Percentiles rank a stretch among this genome's conserved stretches.
Conservation (phyloP, 805 yeast species). For the Ogataea henricii region DNA sequence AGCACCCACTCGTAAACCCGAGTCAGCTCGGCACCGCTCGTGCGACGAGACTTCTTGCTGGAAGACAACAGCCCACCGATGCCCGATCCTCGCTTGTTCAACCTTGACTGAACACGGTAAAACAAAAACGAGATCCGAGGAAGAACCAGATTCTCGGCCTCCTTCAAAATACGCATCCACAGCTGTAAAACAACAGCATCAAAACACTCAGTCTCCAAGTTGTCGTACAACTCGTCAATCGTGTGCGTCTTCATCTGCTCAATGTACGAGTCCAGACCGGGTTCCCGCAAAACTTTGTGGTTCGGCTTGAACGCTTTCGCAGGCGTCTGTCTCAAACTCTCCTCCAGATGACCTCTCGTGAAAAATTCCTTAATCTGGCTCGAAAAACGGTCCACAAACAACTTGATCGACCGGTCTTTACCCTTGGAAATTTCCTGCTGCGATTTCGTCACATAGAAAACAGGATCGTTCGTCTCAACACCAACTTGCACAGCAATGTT, state of each 20-base stretch:
- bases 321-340: slow-evolving; percentile 26
- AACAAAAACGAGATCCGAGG: slow-evolving; percentile 61
- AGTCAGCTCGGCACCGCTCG: slow-evolving; percentile 27
- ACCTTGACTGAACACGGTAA: slow-evolving; percentile 30
- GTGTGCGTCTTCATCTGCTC: slow-evolving; percentile 27
- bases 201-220: slow-evolving; percentile 34
- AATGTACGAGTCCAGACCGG: slow-evolving; percentile 24
- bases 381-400: slow-evolving; percentile 74
- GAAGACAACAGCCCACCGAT: slow-evolving; percentile 13
- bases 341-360: slow-evolving; percentile 32
- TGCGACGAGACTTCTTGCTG: slow-evolving; percentile 17
- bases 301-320: slow-evolving; percentile 20
- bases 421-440: slow-evolving; percentile 64
- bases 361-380: slow-evolving; percentile 54
- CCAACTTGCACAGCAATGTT: slow-evolving; percentile 72
- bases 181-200: slow-evolving; percentile 46
- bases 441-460: slow-evolving; percentile 78
- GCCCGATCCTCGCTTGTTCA: slow-evolving; percentile 20
- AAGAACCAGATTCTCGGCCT: slow-evolving; percentile 70
- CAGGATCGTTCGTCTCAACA: slow-evolving; percentile 75
- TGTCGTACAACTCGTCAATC: slow-evolving; percentile 30
- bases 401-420: slow-evolving; percentile 64
- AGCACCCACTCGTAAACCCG: slow-evolving; percentile 36
- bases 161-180: slow-evolving; percentile 72
- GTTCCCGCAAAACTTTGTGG: slow-evolving; percentile 27